These are phyloP conservation scores for Curvularia eragrostidis DNA, from an alignment of 2,329 filamentous ascomycete genomes.

Conservation along the genomic window DNA sequence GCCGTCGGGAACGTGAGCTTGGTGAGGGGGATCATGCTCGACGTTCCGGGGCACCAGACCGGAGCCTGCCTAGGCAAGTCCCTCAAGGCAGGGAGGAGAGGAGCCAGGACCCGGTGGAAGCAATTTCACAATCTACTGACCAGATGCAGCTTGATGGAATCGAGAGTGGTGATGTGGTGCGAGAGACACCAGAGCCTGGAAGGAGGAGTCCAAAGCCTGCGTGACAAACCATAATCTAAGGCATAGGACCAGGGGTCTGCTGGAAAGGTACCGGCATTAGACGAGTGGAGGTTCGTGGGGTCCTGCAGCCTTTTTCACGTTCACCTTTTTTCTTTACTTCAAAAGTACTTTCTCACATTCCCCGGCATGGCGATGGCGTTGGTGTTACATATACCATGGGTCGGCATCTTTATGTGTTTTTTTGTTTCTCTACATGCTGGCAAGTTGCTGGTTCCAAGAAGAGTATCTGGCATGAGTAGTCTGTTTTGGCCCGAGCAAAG, in stretches of 20 bases:
- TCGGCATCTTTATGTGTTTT: not conserved
- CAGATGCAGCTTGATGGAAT: slow-evolving; percentile 12
- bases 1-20: not conserved
- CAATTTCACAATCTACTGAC: slow-evolving; percentile 13
- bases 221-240: slow-evolving; percentile 53
- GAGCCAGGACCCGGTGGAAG: slow-evolving; percentile 12
- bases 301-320: not conserved
- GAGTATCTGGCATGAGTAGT: not conserved
- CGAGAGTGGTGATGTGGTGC: slow-evolving; percentile 1
- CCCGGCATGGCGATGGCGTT: slow-evolving; percentile 14
- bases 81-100: not conserved
- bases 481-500: not conserved
- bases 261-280: not conserved
- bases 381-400: slow-evolving; percentile 1
- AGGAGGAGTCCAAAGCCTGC: slow-evolving; percentile 54
- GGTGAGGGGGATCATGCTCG: not conserved
- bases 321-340: not conserved
- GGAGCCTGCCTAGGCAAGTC: not conserved
- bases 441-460: not conserved
- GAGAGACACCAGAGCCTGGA: slow-evolving; percentile 17
- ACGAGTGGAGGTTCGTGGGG: not conserved
- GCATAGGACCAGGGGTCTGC: not conserved
- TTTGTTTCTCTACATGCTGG: not conserved
- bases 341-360: not conserved
- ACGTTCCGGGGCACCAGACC: slow-evolving; percentile 1